Evolutionary conservation across 23 red algal genomes (phyloP).

Genomic region (Pyropia yezoensis): DNA sequence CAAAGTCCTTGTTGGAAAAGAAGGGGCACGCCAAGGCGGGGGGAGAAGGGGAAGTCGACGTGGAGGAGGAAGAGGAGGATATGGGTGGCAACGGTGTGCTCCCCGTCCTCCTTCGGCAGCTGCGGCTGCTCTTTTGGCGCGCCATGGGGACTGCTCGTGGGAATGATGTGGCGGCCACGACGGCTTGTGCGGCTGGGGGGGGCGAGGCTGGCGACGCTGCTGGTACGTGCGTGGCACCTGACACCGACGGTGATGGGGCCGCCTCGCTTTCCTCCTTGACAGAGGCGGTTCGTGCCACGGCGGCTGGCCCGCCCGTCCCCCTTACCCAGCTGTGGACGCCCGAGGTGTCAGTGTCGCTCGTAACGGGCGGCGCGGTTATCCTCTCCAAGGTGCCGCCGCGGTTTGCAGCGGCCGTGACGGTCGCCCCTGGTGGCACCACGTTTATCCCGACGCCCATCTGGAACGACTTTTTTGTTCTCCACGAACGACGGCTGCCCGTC

Average conservation of each 20-base stretch:
- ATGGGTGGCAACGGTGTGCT: slow-evolving; percentile 32
- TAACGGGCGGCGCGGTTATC: neutral
- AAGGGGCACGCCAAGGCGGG: neutral
- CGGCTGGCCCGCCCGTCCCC: neutral
- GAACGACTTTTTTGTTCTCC: slow-evolving; percentile 69
- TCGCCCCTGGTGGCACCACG: slow-evolving; percentile 3
- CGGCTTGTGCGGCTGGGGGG: too few species aligned
- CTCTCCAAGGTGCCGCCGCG: slow-evolving; percentile 28
- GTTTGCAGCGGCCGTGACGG: slow-evolving; percentile 11
- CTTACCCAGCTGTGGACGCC: neutral
- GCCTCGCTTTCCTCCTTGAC: neutral
- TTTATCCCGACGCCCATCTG: slow-evolving; percentile 58
- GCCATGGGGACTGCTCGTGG: too few species aligned
- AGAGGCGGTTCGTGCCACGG: neutral
- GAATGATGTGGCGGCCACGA: too few species aligned
- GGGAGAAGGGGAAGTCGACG: neutral
- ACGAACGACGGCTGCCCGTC: slow-evolving; percentile 31
- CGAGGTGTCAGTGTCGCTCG: slow-evolving; percentile 23
- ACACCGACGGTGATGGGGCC: neutral
- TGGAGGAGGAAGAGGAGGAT: neutral
- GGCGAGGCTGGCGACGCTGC: too few species aligned
- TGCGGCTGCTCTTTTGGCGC: too few species aligned
- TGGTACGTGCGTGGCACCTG: too few species aligned
- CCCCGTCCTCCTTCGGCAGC: slow-evolving; percentile 3
- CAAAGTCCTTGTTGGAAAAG: slow-evolving; percentile 25